Base-by-base conservation (phyloP, 257 asterid species). In the Mentha longifolia region DNA sequence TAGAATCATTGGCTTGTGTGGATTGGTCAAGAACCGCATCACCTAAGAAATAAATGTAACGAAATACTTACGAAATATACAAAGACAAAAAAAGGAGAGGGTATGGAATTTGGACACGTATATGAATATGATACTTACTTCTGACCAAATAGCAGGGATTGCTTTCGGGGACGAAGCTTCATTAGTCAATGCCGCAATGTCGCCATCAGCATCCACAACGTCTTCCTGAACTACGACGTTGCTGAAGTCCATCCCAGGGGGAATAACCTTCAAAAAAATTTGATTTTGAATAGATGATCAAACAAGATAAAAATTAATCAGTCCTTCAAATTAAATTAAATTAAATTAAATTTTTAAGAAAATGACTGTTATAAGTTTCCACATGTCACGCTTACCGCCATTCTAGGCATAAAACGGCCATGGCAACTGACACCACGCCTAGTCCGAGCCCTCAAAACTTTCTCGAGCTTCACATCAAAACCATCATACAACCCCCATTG, bases 1-100 rank as follows among this genome's bases (percentile, higher is more conserved):
- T 54, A 85, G 91, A 75, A 88, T 82, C 91, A 88, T 88, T 25
- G 95, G 95, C 89, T 88, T 88, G 84, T 84, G 89, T 54, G 91
- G 91, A 73, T 88, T 85, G 9, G 80, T 67, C 70, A 88, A 82
- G 68, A 88, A 88, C 49, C 89, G 75, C 89, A 80, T 82, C 47
- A 88, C 82, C 95, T 88, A 85, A 80, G 55, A 42, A 43, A 52
- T 66, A 16, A 71, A 71, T 30, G 63, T 49, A 39, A 59, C 42
- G 33, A 71, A 39, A n/a, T 11, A 13, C 63, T 60, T 59, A 35
- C 8, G 25, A 10, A 4, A 33, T 33, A 59, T 59, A 33, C 28
- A 5, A 4, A 51, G 28, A 12, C 16, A 17, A 17, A n/a, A 17
- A n/a, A 56, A 42, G 39, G 39, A 35, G 39, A 7, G 12, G 33